Conservation (phyloP, 495 filamentous ascomycete species). For the Neurospora sp. region DNA sequence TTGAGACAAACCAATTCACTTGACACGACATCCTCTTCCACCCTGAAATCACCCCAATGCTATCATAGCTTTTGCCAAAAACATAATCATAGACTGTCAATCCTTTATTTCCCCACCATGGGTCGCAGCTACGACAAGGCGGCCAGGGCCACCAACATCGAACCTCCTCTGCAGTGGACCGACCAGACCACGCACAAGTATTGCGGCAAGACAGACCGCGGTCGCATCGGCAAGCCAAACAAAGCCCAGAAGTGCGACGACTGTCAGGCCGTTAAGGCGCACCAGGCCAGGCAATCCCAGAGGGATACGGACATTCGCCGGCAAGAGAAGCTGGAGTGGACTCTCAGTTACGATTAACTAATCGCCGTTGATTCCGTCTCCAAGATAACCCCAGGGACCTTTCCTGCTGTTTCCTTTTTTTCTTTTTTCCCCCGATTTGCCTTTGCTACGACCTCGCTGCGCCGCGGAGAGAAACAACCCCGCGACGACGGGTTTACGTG, state of each 20-base stretch:
- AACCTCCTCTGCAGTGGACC: constrained; percentile 15
- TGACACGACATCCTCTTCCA: not conserved
- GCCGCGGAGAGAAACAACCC: not conserved
- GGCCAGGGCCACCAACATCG: constrained; percentile 6
- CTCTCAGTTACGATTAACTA: not conserved
- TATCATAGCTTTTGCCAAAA: not conserved
- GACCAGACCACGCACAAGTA: constrained; percentile 19
- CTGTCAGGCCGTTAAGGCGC: constrained; percentile 18
- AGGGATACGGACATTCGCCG: constrained; percentile 6
- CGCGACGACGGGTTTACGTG: not conserved
- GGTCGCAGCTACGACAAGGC: constrained; percentile 14
- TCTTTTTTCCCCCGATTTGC: not conserved
- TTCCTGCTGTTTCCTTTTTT: not conserved
- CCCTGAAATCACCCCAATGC: not conserved
- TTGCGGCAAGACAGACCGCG: constrained; percentile 16
- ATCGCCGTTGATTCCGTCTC: not conserved
- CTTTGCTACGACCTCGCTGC: not conserved
- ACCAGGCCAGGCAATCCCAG: constrained; percentile 2
- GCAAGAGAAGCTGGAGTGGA: constrained; percentile 18
- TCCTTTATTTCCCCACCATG: constrained; percentile 2
- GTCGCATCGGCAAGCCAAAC: constrained; percentile 15
- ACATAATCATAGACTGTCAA: not conserved
- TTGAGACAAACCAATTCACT: not conserved
- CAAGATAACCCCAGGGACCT: not conserved
- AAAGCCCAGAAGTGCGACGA: constrained; percentile 21